Evolutionary conservation across 108 stramenopile genomes (phyloP), one percentile per base, ranked within the genome.

Genomic region (Epipyxis sp.): DNA sequence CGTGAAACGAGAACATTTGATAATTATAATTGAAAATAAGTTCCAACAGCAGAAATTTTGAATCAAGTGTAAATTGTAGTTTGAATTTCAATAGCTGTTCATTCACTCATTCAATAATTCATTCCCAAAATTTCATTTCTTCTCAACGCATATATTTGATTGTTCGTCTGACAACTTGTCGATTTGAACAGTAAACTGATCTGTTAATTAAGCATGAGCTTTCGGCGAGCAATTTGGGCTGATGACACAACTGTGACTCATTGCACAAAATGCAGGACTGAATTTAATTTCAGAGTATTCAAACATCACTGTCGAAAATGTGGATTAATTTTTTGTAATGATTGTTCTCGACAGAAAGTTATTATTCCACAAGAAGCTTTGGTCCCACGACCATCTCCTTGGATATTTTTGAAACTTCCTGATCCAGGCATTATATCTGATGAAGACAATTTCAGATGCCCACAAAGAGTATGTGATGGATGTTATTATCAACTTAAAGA

Each of bases 301-400:
- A 65, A 69, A 25, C 84, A 84, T 50, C 84, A 84, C 67, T 84
- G 84, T 78, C 77, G 84, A 3, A 29, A 32, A 32, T 81, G 81
- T 59, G 84, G 84, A 42, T 20, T 40, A 25, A 68, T 84, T 30
- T 81, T 81, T 59, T 84, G 84, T 61, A 43, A 57, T 1, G 50
- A 68, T 1, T 84, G 84, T 69, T 69, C 68, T 29, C 59, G 32
- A n/a, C 6, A 78, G 0, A 78, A 71, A 39, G 37, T 41, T 27
- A 69, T 79, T 62, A n/a, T 84, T 1, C 84, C 82, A 39, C 13
- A 65, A 37, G 61, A 65, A 10, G 82, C 39, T 44, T 80, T 62
- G 76, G 80, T 80, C 80, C 77, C 50, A 76, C 82, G n/a, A 35
- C 61, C 61, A 37, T 6, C 13, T 35, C 3, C 20, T 35, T 65